These are phyloP conservation scores for Irpex sp. DNA, from an alignment of 1,284 basidiomycete genomes.

Conservation along the genomic window DNA sequence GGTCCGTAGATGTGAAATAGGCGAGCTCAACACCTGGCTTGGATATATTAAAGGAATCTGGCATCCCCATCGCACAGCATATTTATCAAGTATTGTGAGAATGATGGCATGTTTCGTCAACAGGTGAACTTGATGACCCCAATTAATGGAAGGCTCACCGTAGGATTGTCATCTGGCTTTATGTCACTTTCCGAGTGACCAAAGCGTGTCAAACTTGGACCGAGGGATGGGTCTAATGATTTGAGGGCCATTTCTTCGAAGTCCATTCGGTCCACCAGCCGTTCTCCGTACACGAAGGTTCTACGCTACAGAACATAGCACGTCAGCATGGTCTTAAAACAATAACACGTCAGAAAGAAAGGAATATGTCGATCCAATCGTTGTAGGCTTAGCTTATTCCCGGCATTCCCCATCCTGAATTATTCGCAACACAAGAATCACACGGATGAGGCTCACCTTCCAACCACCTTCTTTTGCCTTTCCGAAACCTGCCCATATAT, in stretches of 20 bases:
- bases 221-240: conserved; percentile 60
- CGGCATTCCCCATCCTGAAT: neutral
- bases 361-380: neutral
- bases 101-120: conserved; percentile 12
- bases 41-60: conserved; percentile 70
- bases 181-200: conserved; percentile 14
- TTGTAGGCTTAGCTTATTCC: neutral
- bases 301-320: conserved; percentile 36
- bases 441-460: conserved; percentile 43
- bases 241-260: conserved; percentile 74
- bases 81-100: neutral
- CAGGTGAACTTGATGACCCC: conserved; percentile 12
- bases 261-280: conserved; percentile 61
- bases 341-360: neutral
- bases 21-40: conserved; percentile 43
- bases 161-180: conserved; percentile 13
- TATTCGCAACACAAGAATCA: neutral
- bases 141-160: conserved; percentile 14
- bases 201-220: conserved; percentile 34
- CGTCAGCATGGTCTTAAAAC: neutral
- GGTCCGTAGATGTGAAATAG: conserved; percentile 47
- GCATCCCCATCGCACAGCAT: neutral
- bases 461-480: conserved; percentile 56
- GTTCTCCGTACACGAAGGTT: conserved; percentile 58
- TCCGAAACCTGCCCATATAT: conserved; percentile 60